Evolutionary conservation across 108 stramenopile genomes (phyloP), one percentile per base, ranked within the genome.

Genomic region (Cyclotella atomus): DNA sequence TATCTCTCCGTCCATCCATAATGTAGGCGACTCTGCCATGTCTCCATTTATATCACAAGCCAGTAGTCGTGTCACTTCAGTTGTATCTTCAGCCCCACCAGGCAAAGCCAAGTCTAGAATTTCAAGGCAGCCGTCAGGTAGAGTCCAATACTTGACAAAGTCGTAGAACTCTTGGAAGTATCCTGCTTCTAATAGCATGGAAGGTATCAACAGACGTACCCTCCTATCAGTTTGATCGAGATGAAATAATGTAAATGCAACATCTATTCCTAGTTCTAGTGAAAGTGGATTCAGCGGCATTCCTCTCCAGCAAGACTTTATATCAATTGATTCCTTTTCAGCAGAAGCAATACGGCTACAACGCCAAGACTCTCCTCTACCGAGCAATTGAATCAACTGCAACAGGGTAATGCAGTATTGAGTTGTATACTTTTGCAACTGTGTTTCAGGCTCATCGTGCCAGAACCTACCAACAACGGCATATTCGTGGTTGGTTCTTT

Each of bases 1-100:
- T 59, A 77, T 77, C 36, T 77, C 76, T 14, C 70, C 75, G 36
- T 81, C 80, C 64, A 77, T 77, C 80, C 80, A 81, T 30, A 24
- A 8, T 28, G 52, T 52, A 27, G 80, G 80, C 21, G 63, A 57
- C 72, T 81, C 80, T 30, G 65, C 15, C 53, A 68, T 65, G 25
- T 81, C 56, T 33, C 70, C 10, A 32, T 30, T 67, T 41, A 30
- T 36, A 21, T 14, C 59, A 14, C n/a, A n/a, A n/a, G n/a, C 14
- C 34, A 17, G 12, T 30, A 44, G 3, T 32, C 28, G 28, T 1
- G 56, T 32, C 27, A 17, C 3, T 35, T 68, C 38, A 17, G 15
- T 25, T 16, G 68, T 35, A 15, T 59, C 73, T 30, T 45, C 67
- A 10, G n/a, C 36, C 3, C 59, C 67, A 24, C 61, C 60, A 34